Conservation (phyloP, 148 eudicot species). For the Rhododendron williamsianum region DNA sequence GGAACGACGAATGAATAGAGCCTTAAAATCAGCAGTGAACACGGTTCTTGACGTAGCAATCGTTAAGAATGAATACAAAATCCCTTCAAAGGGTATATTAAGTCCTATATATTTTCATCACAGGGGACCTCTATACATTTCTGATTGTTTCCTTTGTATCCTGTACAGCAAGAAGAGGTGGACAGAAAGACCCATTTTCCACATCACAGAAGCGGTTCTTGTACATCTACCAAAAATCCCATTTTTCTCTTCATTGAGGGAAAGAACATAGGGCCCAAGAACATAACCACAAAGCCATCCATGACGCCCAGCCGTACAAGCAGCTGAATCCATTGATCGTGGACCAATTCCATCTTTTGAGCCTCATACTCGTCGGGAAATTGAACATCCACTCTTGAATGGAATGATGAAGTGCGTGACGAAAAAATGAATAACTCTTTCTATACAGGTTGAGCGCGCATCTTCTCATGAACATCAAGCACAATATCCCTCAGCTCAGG, state of each 20-base stretch:
- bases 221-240: background rate
- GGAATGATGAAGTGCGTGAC: background rate
- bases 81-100: background rate
- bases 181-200: background rate
- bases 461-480: constrained; percentile 55
- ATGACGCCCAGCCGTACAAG: background rate
- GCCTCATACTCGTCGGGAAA: background rate
- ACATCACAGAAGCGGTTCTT: background rate
- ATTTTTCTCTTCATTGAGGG: background rate
- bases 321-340: background rate
- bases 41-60: background rate
- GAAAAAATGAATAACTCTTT: background rate
- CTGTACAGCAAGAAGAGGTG: constrained; percentile 1
- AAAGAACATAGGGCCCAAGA: constrained; percentile 1
- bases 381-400: background rate
- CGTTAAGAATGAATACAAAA: background rate
- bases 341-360: background rate
- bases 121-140: background rate
- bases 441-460: constrained; percentile 23
- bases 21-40: background rate
- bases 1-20: background rate
- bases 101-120: background rate
- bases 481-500: constrained; percentile 77
- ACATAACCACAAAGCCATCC: background rate
- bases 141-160: background rate